Evolutionary conservation across 345 rosid genomes (phyloP).

Genomic region (Pseudoturritis turrita): DNA sequence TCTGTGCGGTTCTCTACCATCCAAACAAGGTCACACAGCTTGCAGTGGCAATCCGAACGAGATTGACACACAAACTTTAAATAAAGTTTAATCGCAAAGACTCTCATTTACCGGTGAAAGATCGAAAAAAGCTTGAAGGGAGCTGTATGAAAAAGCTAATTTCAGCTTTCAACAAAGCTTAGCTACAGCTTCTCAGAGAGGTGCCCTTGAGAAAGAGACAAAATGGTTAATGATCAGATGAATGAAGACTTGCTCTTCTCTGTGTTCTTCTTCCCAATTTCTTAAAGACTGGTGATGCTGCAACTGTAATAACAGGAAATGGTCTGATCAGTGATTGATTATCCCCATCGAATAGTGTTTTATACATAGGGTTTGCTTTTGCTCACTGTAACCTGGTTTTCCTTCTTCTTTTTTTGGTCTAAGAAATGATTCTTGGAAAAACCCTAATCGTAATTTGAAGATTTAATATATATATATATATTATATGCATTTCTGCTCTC

Average conservation of each 20-base stretch:
- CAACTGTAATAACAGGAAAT: slow-evolving; percentile 21
- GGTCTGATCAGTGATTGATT: slow-evolving; percentile 12
- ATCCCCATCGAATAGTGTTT: not conserved
- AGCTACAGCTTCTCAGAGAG: slow-evolving; percentile 13
- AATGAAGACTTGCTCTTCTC: not conserved
- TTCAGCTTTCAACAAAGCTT: slow-evolving; percentile 12
- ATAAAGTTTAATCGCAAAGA: not conserved
- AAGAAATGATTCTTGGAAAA: slow-evolving; percentile 11
- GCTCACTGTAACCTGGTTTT: slow-evolving; percentile 10
- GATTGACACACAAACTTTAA: slow-evolving; percentile 37
- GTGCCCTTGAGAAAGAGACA: slow-evolving; percentile 12
- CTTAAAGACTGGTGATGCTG: slow-evolving; percentile 8
- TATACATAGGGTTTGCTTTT: slow-evolving; percentile 12
- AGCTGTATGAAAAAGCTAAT: not conserved
- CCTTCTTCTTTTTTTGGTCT: not conserved
- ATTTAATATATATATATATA: not conserved
- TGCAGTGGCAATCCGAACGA: slow-evolving; percentile 61
- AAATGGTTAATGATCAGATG: slow-evolving; percentile 7
- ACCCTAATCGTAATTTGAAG: slow-evolving; percentile 3
- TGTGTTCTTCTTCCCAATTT: slow-evolving; percentile 20
- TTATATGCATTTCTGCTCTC: not conserved
- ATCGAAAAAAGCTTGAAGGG: slow-evolving; percentile 6
- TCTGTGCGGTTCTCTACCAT: slow-evolving; percentile 67
- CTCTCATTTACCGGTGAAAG: not conserved
- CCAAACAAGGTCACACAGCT: slow-evolving; percentile 64